Evolutionary conservation across 2,329 filamentous ascomycete genomes (phyloP).

Genomic region (Cytospora piceae): DNA sequence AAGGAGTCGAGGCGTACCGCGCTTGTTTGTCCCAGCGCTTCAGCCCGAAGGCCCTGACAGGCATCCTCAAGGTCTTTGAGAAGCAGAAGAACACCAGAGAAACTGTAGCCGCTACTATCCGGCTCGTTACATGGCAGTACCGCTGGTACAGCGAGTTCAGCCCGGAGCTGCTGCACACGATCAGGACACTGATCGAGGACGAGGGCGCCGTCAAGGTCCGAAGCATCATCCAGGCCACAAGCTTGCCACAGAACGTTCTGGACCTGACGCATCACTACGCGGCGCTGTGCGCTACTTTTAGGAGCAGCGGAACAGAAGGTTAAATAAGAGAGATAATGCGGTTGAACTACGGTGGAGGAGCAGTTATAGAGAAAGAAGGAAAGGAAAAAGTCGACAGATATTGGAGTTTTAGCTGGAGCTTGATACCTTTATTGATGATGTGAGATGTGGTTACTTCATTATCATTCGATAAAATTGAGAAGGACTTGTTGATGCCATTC

Average conservation of each 20-base stretch:
- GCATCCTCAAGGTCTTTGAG: conserved; percentile 80
- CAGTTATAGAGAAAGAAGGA: neutral
- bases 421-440: conserved; percentile 26
- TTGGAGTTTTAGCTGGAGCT: conserved; percentile 21
- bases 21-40: conserved; percentile 87
- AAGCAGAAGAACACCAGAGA: conserved; percentile 77
- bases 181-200: conserved; percentile 93
- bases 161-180: conserved; percentile 82
- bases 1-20: conserved; percentile 91
- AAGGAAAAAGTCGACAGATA: conserved; percentile 14
- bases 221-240: conserved; percentile 96
- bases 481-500: conserved; percentile 14
- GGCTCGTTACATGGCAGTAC: conserved; percentile 96
- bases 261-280: conserved; percentile 97
- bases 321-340: conserved; percentile 46
- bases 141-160: conserved; percentile 99
- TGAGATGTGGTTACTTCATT: conserved; percentile 7
- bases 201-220: conserved; percentile 97
- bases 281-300: conserved; percentile 89
- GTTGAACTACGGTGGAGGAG: neutral
- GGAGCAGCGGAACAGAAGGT: conserved; percentile 89
- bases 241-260: conserved; percentile 86
- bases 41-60: conserved; percentile 87
- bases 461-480: conserved; percentile 13
- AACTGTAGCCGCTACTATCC: conserved; percentile 82